Evolutionary conservation across 2,329 filamentous ascomycete genomes (phyloP).

Genomic region (Drechslerella dactyloides): DNA sequence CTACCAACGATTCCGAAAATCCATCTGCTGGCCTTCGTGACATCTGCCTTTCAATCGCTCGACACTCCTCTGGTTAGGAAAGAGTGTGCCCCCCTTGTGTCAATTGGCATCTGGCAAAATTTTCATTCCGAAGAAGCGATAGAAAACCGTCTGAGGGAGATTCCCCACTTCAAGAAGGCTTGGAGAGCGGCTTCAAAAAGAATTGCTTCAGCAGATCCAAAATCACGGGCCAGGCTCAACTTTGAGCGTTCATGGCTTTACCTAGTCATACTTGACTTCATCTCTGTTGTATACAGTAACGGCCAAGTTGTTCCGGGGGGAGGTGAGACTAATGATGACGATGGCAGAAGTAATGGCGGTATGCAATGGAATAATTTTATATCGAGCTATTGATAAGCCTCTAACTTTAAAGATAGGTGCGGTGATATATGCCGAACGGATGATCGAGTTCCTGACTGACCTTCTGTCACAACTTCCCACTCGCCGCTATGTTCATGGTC

Average conservation of each 20-base stretch:
- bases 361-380: background rate
- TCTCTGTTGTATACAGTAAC: slow-evolving; percentile 71
- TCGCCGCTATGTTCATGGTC: slow-evolving; percentile 85
- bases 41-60: slow-evolving; percentile 89
- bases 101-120: slow-evolving; percentile 95
- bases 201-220: slow-evolving; percentile 83
- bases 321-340: slow-evolving; percentile 53
- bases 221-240: slow-evolving; percentile 75
- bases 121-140: slow-evolving; percentile 77
- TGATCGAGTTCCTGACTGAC: slow-evolving; percentile 87
- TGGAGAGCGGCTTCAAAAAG: slow-evolving; percentile 88
- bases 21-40: slow-evolving; percentile 86
- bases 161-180: slow-evolving; percentile 78
- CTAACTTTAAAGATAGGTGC: slow-evolving; percentile 64
- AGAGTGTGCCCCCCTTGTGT: slow-evolving; percentile 93
- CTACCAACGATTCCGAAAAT: slow-evolving; percentile 72
- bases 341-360: slow-evolving; percentile 42
- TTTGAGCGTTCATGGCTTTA: slow-evolving; percentile 96
- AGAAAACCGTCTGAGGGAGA: slow-evolving; percentile 74
- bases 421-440: slow-evolving; percentile 85
- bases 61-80: slow-evolving; percentile 89
- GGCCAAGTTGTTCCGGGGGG: background rate
- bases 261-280: slow-evolving; percentile 80
- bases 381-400: slow-evolving; percentile 58
- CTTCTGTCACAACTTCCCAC: slow-evolving; percentile 93